Evolutionary conservation across 2,329 filamentous ascomycete species (phyloP).

Genomic region (Fusarium pseudonygamai): DNA sequence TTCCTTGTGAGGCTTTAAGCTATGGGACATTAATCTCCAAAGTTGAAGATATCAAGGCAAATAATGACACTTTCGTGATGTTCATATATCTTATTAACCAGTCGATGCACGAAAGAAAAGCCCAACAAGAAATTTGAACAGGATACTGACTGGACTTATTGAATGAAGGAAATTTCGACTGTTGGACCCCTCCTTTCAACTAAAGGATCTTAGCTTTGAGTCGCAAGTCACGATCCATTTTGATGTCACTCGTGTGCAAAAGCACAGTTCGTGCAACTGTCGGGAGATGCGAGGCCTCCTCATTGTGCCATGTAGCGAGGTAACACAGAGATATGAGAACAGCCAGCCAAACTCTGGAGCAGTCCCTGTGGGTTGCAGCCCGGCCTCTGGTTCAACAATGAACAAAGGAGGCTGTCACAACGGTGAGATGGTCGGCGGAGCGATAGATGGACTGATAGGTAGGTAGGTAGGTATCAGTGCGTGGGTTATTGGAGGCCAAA

Average conservation of each 20-base stretch:
- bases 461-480: neutral
- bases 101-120: neutral
- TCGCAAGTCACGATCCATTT: constrained; percentile 12
- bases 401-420: constrained; percentile 30
- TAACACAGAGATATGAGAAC: constrained; percentile 16
- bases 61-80: neutral
- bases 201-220: neutral
- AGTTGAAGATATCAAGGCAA: neutral
- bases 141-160: neutral
- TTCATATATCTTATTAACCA: neutral
- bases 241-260: constrained; percentile 18
- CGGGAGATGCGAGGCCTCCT: constrained; percentile 31
- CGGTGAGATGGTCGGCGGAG: constrained; percentile 19
- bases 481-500: neutral
- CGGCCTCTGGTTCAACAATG: constrained; percentile 27
- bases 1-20: constrained; percentile 17
- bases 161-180: neutral
- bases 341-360: constrained; percentile 20
- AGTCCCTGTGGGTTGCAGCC: constrained; percentile 32
- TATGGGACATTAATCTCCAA: neutral
- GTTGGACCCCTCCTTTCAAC: neutral
- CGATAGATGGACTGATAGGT: neutral
- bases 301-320: constrained; percentile 34
- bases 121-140: neutral
- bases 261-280: constrained; percentile 18